Evolutionary conservation across 192 early-diverging fungal species (phyloP).

Genomic region (Coemansia sp.): DNA sequence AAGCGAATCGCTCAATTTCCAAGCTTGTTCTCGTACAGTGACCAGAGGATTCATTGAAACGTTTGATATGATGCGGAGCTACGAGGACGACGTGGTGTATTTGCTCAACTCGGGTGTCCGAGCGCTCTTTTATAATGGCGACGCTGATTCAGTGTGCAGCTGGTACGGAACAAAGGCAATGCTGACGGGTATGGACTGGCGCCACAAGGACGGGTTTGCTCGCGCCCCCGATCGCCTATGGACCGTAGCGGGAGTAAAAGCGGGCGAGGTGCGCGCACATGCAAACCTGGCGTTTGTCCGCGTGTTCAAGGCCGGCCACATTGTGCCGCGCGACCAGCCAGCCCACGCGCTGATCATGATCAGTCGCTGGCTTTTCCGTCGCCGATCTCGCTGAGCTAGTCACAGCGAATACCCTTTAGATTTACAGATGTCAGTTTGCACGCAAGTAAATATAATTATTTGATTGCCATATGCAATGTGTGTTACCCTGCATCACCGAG

Average conservation of each 20-base stretch:
- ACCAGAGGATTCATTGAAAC: slow-evolving; percentile 65
- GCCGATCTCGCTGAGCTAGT: not conserved
- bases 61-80: slow-evolving; percentile 77
- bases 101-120: slow-evolving; percentile 71
- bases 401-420: too few relatives aligned
- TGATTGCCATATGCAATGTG: too few relatives aligned
- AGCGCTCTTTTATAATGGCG: slow-evolving; percentile 84
- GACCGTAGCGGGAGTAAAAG: slow-evolving; percentile 55
- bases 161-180: slow-evolving; percentile 80
- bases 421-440: not conserved
- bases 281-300: slow-evolving; percentile 75
- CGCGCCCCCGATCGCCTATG: slow-evolving; percentile 66
- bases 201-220: slow-evolving; percentile 64
- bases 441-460: too few relatives aligned
- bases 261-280: slow-evolving; percentile 60
- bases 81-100: slow-evolving; percentile 53
- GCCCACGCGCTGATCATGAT: slow-evolving; percentile 71
- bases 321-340: slow-evolving; percentile 88
- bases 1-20: slow-evolving; percentile 52
- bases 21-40: slow-evolving; percentile 73
- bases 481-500: too few relatives aligned
- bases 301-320: slow-evolving; percentile 80
- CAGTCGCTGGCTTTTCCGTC: slow-evolving; percentile 63
- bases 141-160: slow-evolving; percentile 89
- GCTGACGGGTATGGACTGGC: slow-evolving; percentile 76